Percentiles rank a stretch among this genome's conserved stretches.
These are phyloP conservation scores for Chalara sp. DNA, from an alignment of 2,329 filamentous ascomycete genomes.

Conservation along the genomic window DNA sequence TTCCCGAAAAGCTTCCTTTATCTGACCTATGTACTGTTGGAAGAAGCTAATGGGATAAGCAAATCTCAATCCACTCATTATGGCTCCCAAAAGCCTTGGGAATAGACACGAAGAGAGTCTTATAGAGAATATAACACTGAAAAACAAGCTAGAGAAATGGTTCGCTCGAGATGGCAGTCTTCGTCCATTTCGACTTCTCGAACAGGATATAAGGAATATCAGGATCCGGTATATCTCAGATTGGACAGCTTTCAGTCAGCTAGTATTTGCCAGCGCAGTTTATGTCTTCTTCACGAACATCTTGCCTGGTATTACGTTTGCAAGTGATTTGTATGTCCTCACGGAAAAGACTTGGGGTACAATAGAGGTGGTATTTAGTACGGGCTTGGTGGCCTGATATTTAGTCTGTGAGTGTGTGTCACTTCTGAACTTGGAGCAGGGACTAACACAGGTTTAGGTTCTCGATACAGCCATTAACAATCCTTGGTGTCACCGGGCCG, in stretches of 20 bases:
- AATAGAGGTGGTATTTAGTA: conserved; percentile 61
- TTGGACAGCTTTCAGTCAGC: conserved; percentile 55
- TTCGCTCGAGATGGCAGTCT: conserved; percentile 35
- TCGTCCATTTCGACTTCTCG: conserved; percentile 45
- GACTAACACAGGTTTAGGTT: too few species aligned
- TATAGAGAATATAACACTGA: too few species aligned
- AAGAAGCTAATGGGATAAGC: too few species aligned
- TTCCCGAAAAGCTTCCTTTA: too few species aligned
- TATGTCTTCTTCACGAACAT: conserved; percentile 64
- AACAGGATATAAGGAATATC: conserved; percentile 40
- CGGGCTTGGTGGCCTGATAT: conserved; percentile 55
- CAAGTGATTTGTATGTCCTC: conserved; percentile 54
- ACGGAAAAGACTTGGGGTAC: conserved; percentile 59
- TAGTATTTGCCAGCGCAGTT: conserved; percentile 55
- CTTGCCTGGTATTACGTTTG: conserved; percentile 60
- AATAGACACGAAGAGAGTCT: too few species aligned
- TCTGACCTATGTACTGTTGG: too few species aligned
- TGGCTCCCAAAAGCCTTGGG: too few species aligned
- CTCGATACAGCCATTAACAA: conserved; percentile 57
- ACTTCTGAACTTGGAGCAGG: not conserved
- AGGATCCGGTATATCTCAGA: conserved; percentile 42
- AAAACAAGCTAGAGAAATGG: conserved; percentile 1
- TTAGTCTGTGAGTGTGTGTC: conserved; percentile 42
- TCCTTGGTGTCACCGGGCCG: conserved; percentile 58
- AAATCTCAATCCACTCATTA: too few species aligned